Evolutionary conservation across 441 rosid genomes (phyloP).

Genomic region (Bruguiera hainesii): DNA sequence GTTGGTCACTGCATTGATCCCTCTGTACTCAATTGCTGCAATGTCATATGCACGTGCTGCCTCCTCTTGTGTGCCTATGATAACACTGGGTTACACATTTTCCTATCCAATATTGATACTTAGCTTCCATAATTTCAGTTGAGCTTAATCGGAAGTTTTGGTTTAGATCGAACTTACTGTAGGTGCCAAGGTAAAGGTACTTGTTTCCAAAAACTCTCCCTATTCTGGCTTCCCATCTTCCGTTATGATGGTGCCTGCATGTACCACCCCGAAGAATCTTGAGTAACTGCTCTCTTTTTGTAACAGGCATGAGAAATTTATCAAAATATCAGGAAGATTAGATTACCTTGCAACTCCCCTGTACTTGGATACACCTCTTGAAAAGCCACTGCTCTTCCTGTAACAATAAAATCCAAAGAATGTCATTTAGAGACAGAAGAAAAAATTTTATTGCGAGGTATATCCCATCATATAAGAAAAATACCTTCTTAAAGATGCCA

Average conservation of each 20-base stretch:
- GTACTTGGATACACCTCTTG: slow-evolving; percentile 73
- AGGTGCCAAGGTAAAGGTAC: slow-evolving; percentile 70
- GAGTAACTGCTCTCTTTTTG: not conserved
- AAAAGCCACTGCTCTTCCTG: slow-evolving; percentile 75
- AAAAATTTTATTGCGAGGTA: not conserved
- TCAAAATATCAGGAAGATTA: slow-evolving; percentile 11
- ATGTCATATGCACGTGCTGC: slow-evolving; percentile 76
- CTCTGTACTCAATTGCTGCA: slow-evolving; percentile 73
- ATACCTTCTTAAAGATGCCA: slow-evolving; percentile 64
- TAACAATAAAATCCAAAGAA: not conserved
- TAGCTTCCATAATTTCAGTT: not conserved
- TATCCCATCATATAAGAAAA: not conserved
- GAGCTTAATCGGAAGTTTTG: not conserved
- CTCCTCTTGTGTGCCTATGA: slow-evolving; percentile 69
- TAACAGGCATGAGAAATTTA: not conserved
- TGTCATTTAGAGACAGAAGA: not conserved
- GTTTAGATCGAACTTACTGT: slow-evolving; percentile 33
- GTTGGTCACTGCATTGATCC: slow-evolving; percentile 66
- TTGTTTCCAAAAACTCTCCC: slow-evolving; percentile 73
- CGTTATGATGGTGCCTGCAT: slow-evolving; percentile 68
- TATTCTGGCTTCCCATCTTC: slow-evolving; percentile 80
- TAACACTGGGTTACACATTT: not conserved
- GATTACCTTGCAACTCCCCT: slow-evolving; percentile 68
- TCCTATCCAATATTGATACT: not conserved
- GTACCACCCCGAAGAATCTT: not conserved